phyloP scores from a whole-genome alignment of 176 grass and related monocot species.

The Ensete glaucum region DNA sequence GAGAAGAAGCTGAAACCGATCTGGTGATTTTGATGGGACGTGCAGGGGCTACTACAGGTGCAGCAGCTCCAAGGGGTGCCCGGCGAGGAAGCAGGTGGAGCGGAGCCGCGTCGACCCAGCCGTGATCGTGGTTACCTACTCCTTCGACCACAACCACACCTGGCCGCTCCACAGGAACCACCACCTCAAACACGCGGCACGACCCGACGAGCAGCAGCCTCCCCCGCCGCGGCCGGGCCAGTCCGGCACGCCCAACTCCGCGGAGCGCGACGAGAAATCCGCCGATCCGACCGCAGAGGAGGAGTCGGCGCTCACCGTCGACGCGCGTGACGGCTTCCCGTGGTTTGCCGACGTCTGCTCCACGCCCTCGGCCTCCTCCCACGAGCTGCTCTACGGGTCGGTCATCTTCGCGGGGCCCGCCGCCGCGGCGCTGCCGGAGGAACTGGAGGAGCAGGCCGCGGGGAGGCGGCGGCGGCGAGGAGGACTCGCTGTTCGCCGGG shows the following conservation, averaged over 20 bases:
- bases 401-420: conserved; percentile 14
- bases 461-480: conserved; percentile 26
- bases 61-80: conserved; percentile 1
- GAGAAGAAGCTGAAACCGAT: not conserved
- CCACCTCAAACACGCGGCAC: not conserved
- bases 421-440: conserved; percentile 23
- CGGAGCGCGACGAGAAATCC: not conserved
- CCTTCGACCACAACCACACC: conserved; percentile 2
- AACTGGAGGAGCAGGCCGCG: conserved; percentile 35
- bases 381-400: not conserved
- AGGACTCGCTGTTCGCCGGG: conserved; percentile 71
- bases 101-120: not conserved
- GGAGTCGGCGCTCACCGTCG: not conserved
- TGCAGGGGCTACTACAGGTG: conserved; percentile 4
- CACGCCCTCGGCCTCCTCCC: conserved; percentile 31
- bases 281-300: not conserved
- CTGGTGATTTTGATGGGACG: not conserved
- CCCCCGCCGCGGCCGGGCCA: not conserved
- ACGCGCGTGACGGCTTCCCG: conserved; percentile 31
- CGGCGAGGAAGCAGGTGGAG: conserved; percentile 8
- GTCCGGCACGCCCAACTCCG: not conserved
- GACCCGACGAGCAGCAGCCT: not conserved
- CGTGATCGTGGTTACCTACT: not conserved
- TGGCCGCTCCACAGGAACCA: not conserved
- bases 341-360: conserved; percentile 63